Percentiles rank a stretch among this genome's conserved stretches.
These are phyloP conservation scores for Lactarius deliciosus DNA, from an alignment of 768 basidiomycete species.

Conservation along the genomic window DNA sequence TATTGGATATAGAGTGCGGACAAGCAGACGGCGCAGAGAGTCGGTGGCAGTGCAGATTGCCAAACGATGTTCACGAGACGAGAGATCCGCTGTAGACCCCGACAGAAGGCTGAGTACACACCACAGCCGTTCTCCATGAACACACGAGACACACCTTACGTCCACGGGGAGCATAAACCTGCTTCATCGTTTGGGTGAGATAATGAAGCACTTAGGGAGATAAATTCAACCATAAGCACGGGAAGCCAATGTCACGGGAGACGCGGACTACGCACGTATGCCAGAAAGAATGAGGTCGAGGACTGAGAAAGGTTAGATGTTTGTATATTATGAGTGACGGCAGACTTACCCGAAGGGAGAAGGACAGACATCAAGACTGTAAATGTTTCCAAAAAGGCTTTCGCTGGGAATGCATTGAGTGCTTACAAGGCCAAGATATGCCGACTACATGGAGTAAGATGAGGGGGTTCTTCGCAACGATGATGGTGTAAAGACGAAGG, in stretches of 20 bases:
- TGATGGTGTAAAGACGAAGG: background rate
- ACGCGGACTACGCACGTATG: background rate
- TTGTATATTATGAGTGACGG: background rate
- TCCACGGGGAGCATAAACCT: background rate
- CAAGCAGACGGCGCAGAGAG: slow-evolving; percentile 12
- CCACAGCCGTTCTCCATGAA: background rate
- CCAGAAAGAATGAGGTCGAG: background rate
- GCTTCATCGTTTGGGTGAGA: background rate
- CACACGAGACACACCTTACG: slow-evolving; percentile 9
- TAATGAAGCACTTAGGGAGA: background rate
- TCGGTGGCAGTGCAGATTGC: slow-evolving; percentile 20
- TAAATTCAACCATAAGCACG: background rate
- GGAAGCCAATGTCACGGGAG: background rate
- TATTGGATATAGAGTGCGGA: background rate
- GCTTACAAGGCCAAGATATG: slow-evolving; percentile 12
- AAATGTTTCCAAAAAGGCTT: background rate
- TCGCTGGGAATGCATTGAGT: background rate
- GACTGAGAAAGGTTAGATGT: background rate
- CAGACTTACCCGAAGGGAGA: background rate
- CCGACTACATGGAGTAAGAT: background rate
- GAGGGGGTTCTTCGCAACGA: background rate
- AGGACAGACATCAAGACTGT: slow-evolving; percentile 2
- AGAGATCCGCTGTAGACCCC: slow-evolving; percentile 2
- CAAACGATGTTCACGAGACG: slow-evolving; percentile 13
- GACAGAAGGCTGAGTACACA: background rate